Evolutionary conservation across 208 protist genomes (phyloP).

Genomic region (Acanthamoeba divionensis): DNA sequence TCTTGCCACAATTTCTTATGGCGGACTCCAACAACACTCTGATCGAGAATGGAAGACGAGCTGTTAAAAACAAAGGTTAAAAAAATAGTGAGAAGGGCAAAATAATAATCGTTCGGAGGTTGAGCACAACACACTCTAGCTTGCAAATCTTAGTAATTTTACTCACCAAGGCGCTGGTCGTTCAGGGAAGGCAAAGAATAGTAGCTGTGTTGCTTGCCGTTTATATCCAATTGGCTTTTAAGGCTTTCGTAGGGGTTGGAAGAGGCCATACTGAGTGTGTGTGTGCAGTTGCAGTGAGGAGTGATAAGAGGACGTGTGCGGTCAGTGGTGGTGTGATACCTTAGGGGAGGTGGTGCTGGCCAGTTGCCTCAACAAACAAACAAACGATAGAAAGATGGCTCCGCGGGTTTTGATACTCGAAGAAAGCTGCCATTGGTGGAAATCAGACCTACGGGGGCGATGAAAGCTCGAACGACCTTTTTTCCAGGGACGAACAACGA

Average conservation of each 20-base stretch:
- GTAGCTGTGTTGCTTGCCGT: conserved; percentile 38
- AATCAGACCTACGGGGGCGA: too few species aligned
- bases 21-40: conserved; percentile 93
- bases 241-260: conserved; percentile 22
- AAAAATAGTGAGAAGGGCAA: neutral
- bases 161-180: conserved; percentile 49
- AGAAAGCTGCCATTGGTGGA: neutral
- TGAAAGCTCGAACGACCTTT: too few species aligned
- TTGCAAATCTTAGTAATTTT: neutral
- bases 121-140: neutral
- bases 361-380: neutral
- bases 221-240: neutral
- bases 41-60: conserved; percentile 90
- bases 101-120: neutral
- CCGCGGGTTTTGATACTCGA: neutral
- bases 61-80: neutral
- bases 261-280: neutral
- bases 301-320: neutral
- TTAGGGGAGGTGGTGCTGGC: neutral
- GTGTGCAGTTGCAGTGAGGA: neutral
- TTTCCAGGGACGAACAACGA: too few species aligned
- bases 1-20: conserved; percentile 94
- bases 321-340: neutral
- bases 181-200: conserved; percentile 41
- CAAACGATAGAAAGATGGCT: neutral